phyloP scores from a whole-genome alignment of 1,284 basidiomycete species.

The Trichosporon sp. region DNA sequence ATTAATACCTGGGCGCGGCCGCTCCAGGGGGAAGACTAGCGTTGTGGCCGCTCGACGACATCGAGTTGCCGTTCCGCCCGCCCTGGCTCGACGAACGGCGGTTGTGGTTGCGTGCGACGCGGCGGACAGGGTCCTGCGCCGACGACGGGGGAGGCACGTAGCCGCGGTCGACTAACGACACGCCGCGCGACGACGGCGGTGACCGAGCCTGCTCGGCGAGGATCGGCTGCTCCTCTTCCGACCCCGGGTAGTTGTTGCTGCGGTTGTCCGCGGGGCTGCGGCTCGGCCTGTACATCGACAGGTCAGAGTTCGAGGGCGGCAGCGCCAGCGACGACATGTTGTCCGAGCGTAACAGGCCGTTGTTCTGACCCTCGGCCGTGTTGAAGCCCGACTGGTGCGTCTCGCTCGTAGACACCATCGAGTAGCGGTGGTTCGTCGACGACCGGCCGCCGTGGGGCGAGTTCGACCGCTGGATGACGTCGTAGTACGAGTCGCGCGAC shows the following conservation, averaged over 20 bases:
- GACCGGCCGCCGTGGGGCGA: constrained; percentile 48
- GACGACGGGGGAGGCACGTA: constrained; percentile 69
- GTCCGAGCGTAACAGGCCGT: constrained; percentile 41
- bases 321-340: constrained; percentile 38
- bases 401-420: constrained; percentile 69
- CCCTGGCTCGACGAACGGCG: constrained; percentile 26
- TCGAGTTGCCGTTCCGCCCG: constrained; percentile 14
- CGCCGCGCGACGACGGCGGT: constrained; percentile 56
- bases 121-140: constrained; percentile 55
- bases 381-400: constrained; percentile 52
- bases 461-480: constrained; percentile 39
- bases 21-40: constrained; percentile 24
- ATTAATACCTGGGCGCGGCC: constrained; percentile 13
- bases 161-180: constrained; percentile 70
- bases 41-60: constrained; percentile 10
- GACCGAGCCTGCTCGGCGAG: constrained; percentile 30
- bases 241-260: constrained; percentile 13
- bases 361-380: constrained; percentile 42
- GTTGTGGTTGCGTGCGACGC: constrained; percentile 32
- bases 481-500: constrained; percentile 67
- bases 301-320: constrained; percentile 55
- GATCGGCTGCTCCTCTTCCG: constrained; percentile 58
- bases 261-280: constrained; percentile 12
- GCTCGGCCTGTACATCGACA: constrained; percentile 13
- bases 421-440: constrained; percentile 57